Evolutionary conservation across 805 yeast genomes (phyloP), one percentile per base, ranked within the genome.

Genomic region (Myxozyma mucilagina): DNA sequence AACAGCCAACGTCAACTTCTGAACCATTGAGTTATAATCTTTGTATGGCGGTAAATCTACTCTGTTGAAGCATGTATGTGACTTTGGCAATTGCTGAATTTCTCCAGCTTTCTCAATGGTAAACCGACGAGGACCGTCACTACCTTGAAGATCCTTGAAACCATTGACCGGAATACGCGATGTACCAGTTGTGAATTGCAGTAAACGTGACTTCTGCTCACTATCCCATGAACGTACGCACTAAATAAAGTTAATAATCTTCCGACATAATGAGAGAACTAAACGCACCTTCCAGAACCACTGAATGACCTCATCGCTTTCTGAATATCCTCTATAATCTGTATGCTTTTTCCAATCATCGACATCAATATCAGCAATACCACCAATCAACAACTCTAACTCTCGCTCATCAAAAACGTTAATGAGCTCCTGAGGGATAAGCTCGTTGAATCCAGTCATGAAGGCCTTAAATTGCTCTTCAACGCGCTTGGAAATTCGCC

Each of bases 301-400:
- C 79, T 93, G 96, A 68, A 94, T 86, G 53, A 91, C 97, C 77
- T 91, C 96, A 76, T 94, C 99, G 66, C 85, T 85, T 77, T 94
- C 98, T 74, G 91, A 93, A 76, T 93, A 94, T 4, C 99, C 99
- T 78, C 99, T 85, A 78, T 94, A 94, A 76, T 94, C 99, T 20
- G 99, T 94, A 75, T 94, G 97, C 74, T 90, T 92, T 78, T 91
- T 94, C 99, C 99, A 94, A 79, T 94, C 99, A 67, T 92, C 97
- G 60, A 93, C 89, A 75, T 94, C 99, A 71, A 94, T 93, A 71
- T 94, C 99, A 1, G 97, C 94, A 72, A 94, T 86, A 75, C 99
- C 99, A 74, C 99, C 99, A 76, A 94, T 94, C 73, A 94, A 83
- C 73, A 94, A 80, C 80, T 94, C 99, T 67, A 94, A 79, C 77